Conservation (phyloP, 192 early-diverging fungal genomes). For the Diversispora eburnea region DNA sequence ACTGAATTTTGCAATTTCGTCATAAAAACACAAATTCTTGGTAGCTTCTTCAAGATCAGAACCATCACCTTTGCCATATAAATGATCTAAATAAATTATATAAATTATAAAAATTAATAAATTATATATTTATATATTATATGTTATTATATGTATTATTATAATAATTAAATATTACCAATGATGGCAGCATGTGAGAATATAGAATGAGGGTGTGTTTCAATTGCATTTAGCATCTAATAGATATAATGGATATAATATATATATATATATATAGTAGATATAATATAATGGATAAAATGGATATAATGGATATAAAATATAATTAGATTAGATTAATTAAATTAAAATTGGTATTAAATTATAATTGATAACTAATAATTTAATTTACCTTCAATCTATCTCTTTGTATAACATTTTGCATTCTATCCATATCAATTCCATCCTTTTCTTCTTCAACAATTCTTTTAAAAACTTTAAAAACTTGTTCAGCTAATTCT, state of each 20-base stretch:
- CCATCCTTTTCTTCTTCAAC: slow-evolving; percentile 45
- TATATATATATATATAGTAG: no score
- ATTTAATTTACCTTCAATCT: slow-evolving; percentile 44
- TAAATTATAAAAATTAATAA: neutral
- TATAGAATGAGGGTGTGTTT: slow-evolving; percentile 37
- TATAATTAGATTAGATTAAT: neutral
- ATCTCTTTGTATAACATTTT: slow-evolving; percentile 48
- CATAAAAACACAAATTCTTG: slow-evolving; percentile 44
- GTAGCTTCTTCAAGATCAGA: slow-evolving; percentile 43
- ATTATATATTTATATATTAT: neutral
- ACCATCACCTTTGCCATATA: slow-evolving; percentile 51
- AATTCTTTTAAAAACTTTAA: slow-evolving; percentile 40
- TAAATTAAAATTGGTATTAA: neutral
- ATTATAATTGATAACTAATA: slow-evolving; percentile 2
- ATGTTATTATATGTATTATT: neutral
- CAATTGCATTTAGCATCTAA: slow-evolving; percentile 38
- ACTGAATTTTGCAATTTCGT: slow-evolving; percentile 40
- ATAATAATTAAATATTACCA: neutral
- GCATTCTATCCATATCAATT: slow-evolving; percentile 57
- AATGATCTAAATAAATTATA: slow-evolving; percentile 36
- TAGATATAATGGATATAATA: no score
- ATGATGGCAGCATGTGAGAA: slow-evolving; percentile 34
- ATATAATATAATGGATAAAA: no score
- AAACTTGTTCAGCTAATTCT: slow-evolving; percentile 42
- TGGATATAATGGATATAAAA: no score